Evolutionary conservation across 192 early-diverging fungal genomes (phyloP), one percentile per base, ranked within the genome.

Genomic region (Coemansia sp.): DNA sequence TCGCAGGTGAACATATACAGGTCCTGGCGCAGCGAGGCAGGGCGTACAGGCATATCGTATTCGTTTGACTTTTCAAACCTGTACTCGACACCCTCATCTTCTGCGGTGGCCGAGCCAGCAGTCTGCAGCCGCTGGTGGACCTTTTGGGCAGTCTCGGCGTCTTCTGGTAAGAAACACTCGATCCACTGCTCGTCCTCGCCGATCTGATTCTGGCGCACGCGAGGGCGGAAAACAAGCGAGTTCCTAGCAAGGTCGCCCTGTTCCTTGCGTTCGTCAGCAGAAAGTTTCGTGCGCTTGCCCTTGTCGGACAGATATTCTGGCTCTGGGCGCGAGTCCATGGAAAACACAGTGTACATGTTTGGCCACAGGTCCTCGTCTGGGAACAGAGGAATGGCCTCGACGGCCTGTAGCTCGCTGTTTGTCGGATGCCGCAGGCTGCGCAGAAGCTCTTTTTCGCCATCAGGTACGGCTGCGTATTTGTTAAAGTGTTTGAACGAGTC

Each of bases 141-240:
- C 29, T 55, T 58, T 12, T n/a, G 38, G 2, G 73, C 79, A 0
- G 63, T 68, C 0, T 60, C 71, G 16, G 66, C 64, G 57, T 55
- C 59, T 48, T 68, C 73, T 3, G 79, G 79, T 48, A 82, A 52
- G 42, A 73, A 82, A 17, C 60, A 60, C 57, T 82, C 79, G 57
- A 75, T 65, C 79, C 79, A 82, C 25, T 68, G 64, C 45, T 82
- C 73, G 33, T 73, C 48, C 42, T 82, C 73, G 50, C 71, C 73
- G n/a, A 82, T 17, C 16, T 75, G 56, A 42, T 82, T 76, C 51
- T 31, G 45, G 22, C 67, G 66, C 30, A 56, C 54, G 3, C 74
- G 79, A 34, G 67, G 71, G 20, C 74, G 64, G 64, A 82, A 74
- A 22, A 82, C 30, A 49, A 82, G 56, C 50, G 79, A 70, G 16